Evolutionary conservation across 2,329 filamentous ascomycete genomes (phyloP).

Genomic region (Pyrenophora teres): DNA sequence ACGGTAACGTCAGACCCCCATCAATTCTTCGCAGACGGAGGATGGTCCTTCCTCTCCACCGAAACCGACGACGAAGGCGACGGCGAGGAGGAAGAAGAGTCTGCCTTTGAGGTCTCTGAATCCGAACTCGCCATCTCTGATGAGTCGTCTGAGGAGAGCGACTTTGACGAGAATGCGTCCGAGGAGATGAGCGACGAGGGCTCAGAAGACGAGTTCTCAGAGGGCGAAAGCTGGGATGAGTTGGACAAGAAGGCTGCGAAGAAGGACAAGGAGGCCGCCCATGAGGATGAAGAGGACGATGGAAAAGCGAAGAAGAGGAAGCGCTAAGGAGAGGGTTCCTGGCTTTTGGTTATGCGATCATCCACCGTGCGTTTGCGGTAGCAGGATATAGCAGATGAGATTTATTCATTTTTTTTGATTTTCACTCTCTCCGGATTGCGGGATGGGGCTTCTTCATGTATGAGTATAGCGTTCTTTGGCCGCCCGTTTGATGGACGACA

Average conservation of each 20-base stretch:
- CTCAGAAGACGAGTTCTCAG: slow-evolving; percentile 58
- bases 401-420: too few relatives aligned
- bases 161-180: slow-evolving; percentile 88
- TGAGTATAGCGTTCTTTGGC: too few relatives aligned
- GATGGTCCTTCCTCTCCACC: slow-evolving; percentile 88
- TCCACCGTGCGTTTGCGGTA: too few relatives aligned
- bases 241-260: slow-evolving; percentile 80
- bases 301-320: slow-evolving; percentile 74
- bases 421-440: too few relatives aligned
- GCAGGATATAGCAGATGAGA: too few relatives aligned
- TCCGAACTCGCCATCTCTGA: slow-evolving; percentile 75
- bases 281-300: slow-evolving; percentile 58
- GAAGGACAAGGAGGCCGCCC: slow-evolving; percentile 62
- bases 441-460: too few relatives aligned
- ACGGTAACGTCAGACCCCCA: slow-evolving; percentile 93
- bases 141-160: slow-evolving; percentile 82
- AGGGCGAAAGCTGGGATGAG: slow-evolving; percentile 91
- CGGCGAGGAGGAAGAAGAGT: slow-evolving; percentile 82
- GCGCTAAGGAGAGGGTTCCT: slow-evolving; percentile 16
- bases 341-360: too few relatives aligned
- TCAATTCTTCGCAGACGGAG: slow-evolving; percentile 91
- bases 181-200: slow-evolving; percentile 75
- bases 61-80: slow-evolving; percentile 84
- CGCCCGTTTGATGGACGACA: too few relatives aligned
- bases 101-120: slow-evolving; percentile 87